Percentiles rank a stretch among this genome's conserved stretches.
Conservation (phyloP, 495 filamentous ascomycete genomes). For the Lasiosphaeris hirsuta region DNA sequence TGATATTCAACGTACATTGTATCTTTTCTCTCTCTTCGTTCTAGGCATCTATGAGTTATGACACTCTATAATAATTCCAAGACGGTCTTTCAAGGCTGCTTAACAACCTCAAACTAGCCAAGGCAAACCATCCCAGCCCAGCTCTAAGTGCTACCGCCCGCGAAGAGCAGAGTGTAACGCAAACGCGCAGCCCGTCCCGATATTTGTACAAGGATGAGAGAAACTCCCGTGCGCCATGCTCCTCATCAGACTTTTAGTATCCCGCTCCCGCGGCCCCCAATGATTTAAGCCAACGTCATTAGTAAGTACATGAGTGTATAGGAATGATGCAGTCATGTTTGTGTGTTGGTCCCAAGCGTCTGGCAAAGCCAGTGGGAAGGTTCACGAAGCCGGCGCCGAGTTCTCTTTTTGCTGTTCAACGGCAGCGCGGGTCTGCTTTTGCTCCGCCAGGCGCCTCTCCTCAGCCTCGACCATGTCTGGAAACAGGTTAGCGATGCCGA, state of each 20-base stretch:
- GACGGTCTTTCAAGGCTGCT: neutral
- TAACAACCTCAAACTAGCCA: neutral
- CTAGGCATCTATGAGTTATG: slow-evolving; percentile 19
- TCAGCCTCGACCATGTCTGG: slow-evolving; percentile 74
- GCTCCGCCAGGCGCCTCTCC: slow-evolving; percentile 61
- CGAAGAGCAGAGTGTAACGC: too few relatives aligned
- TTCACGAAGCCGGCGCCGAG: neutral
- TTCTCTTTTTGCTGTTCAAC: slow-evolving; percentile 16
- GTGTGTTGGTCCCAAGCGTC: neutral
- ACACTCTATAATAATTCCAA: slow-evolving; percentile 6
- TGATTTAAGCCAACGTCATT: too few relatives aligned
- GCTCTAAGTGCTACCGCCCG: too few relatives aligned
- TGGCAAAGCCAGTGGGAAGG: neutral
- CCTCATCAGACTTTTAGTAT: too few relatives aligned
- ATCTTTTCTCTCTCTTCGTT: neutral
- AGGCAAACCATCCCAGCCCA: too few relatives aligned
- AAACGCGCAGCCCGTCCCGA: too few relatives aligned
- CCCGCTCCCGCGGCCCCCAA: too few relatives aligned
- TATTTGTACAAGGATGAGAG: too few relatives aligned
- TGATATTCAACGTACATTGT: neutral
- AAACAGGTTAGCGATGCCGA: neutral
- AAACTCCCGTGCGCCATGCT: too few relatives aligned
- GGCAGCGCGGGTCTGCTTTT: slow-evolving; percentile 44
- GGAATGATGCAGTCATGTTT: too few relatives aligned
- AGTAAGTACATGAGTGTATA: too few relatives aligned